phyloP scores from a whole-genome alignment of 495 filamentous ascomycete species.

The Geopyxis carbonaria region DNA sequence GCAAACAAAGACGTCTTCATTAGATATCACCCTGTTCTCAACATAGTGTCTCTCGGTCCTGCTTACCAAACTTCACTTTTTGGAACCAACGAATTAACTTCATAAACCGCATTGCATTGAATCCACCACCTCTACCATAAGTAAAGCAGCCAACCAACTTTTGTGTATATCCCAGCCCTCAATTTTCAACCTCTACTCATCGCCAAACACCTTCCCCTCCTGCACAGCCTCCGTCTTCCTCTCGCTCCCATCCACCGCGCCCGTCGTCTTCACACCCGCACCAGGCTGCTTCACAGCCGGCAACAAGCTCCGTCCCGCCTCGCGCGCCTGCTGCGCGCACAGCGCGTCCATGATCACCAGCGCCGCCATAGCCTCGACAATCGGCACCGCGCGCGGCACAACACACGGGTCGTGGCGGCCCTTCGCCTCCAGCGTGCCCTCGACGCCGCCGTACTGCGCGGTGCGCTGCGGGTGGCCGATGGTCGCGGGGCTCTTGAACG shows the following conservation, averaged over 20 bases:
- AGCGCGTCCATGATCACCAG: slow-evolving; percentile 85
- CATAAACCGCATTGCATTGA: no score
- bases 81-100: no score
- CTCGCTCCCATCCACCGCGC: slow-evolving; percentile 9
- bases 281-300: slow-evolving; percentile 32
- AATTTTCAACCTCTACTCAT: slow-evolving; percentile 14
- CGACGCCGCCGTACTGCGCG: slow-evolving; percentile 54
- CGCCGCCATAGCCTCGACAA: slow-evolving; percentile 91
- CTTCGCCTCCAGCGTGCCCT: slow-evolving; percentile 78
- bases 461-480: slow-evolving; percentile 86
- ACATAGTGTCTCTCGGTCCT: no score
- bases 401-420: slow-evolving; percentile 94
- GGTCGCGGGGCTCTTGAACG: slow-evolving; percentile 90
- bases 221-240: slow-evolving; percentile 2
- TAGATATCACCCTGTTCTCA: no score
- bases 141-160: not conserved
- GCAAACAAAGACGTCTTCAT: no score
- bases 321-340: slow-evolving; percentile 64
- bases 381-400: slow-evolving; percentile 81
- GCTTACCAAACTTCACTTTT: no score
- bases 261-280: slow-evolving; percentile 11
- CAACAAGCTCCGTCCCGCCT: slow-evolving; percentile 36
- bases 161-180: no score
- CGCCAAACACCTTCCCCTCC: slow-evolving; percentile 14
- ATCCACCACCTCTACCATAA: no score